Conservation (phyloP, 2,329 filamentous ascomycete species). For the Fusarium verrucosum region DNA sequence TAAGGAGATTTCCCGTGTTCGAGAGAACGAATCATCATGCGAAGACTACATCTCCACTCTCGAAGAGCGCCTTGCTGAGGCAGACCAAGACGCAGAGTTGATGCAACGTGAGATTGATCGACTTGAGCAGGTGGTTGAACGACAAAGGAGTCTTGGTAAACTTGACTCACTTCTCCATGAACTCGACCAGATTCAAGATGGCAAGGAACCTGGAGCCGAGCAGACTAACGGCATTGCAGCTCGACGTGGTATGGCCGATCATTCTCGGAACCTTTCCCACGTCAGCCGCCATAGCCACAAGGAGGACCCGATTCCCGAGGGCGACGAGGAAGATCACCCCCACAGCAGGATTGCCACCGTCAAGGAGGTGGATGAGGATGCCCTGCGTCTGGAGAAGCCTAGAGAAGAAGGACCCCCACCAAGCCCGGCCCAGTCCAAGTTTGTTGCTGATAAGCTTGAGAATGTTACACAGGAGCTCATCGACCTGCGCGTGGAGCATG, state of each 20-base stretch:
- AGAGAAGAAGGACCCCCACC: constrained; percentile 53
- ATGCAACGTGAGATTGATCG: constrained; percentile 98
- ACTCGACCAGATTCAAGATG: constrained; percentile 79
- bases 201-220: constrained; percentile 54
- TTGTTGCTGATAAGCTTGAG: constrained; percentile 92
- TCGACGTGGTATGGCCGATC: constrained; percentile 58
- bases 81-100: constrained; percentile 93
- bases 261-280: constrained; percentile 64
- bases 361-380: constrained; percentile 46
- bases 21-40: constrained; percentile 88
- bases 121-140: constrained; percentile 92
- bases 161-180: constrained; percentile 92
- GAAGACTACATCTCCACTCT: constrained; percentile 98
- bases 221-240: constrained; percentile 53
- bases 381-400: constrained; percentile 26
- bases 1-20: constrained; percentile 86
- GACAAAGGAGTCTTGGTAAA: constrained; percentile 93
- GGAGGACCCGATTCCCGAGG: constrained; percentile 65
- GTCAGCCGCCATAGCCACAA: constrained; percentile 64
- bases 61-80: constrained; percentile 93
- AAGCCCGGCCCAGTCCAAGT: constrained; percentile 82
- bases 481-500: constrained; percentile 89
- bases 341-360: constrained; percentile 48
- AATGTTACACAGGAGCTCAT: constrained; percentile 90
- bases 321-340: constrained; percentile 54